These are phyloP conservation scores for Xanthoparmelia taractica DNA, from an alignment of 495 filamentous ascomycete genomes.

Conservation along the genomic window DNA sequence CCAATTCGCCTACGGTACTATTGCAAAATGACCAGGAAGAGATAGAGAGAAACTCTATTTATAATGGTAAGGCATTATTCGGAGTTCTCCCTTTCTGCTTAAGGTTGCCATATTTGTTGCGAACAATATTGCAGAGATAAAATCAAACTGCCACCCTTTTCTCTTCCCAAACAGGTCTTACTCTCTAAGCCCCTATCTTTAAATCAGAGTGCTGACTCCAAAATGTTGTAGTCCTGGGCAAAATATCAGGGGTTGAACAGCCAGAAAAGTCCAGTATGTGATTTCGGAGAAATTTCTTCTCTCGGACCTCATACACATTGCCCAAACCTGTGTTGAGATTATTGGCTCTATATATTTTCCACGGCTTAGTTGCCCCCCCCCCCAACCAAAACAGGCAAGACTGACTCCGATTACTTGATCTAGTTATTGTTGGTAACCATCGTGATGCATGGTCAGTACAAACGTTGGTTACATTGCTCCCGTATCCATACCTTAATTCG, in stretches of 20 bases:
- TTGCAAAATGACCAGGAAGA: conserved; percentile 89
- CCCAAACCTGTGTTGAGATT: background rate
- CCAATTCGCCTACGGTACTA: conserved; percentile 65
- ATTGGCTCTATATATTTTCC: background rate
- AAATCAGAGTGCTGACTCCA: too few relatives aligned
- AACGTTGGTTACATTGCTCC: background rate
- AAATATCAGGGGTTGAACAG: conserved; percentile 74
- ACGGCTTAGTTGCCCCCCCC: too few relatives aligned
- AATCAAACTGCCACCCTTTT: too few relatives aligned
- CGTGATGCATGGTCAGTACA: conserved; percentile 66
- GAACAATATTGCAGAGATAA: too few relatives aligned
- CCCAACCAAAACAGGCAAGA: background rate
- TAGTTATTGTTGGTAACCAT: conserved; percentile 80
- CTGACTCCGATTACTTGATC: background rate
- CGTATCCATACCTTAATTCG: background rate
- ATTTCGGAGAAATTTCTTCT: background rate
- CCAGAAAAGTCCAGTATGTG: conserved; percentile 56
- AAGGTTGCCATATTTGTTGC: too few relatives aligned
- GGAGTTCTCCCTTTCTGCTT: too few relatives aligned
- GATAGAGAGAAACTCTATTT: conserved; percentile 70
- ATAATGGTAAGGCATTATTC: conserved; percentile 44
- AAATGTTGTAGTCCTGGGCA: conserved; percentile 51
- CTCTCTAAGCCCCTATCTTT: too few relatives aligned
- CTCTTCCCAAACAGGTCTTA: too few relatives aligned
- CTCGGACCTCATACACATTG: background rate